Conservation (phyloP, 1,284 basidiomycete species). For the Puccinia coronata region DNA sequence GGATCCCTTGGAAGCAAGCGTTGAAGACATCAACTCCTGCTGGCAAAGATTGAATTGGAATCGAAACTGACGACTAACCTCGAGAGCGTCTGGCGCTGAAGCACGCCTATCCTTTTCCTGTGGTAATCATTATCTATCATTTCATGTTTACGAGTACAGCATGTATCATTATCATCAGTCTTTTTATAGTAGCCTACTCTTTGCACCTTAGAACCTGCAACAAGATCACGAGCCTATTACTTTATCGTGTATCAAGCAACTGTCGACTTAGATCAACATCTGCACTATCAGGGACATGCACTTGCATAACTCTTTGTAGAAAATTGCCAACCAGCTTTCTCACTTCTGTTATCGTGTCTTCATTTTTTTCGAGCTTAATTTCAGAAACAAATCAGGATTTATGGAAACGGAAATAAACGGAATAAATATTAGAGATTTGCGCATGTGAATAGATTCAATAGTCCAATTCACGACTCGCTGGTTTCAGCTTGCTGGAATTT, state of each 20-base stretch:
- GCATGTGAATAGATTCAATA: no score
- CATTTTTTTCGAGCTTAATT: no score
- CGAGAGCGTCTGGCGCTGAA: background rate
- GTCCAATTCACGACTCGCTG: no score
- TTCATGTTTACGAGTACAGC: background rate
- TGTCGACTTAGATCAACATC: no score
- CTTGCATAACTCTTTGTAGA: slow-evolving; percentile 5
- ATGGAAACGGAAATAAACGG: no score
- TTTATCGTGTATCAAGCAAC: background rate
- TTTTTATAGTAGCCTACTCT: background rate
- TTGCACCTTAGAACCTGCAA: background rate
- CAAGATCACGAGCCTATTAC: background rate
- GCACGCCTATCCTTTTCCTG: background rate
- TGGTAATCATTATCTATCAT: background rate
- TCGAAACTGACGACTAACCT: background rate
- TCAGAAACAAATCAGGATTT: no score
- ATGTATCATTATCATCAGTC: background rate
- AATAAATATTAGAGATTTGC: no score
- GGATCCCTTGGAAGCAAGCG: slow-evolving; percentile 7
- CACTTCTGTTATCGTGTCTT: no score
- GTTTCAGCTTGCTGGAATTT: no score
- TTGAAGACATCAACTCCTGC: slow-evolving; percentile 25
- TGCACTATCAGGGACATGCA: background rate
- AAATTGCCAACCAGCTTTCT: no score
- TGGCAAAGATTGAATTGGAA: slow-evolving; percentile 26